Conservation (phyloP, 2,329 filamentous ascomycete species). For the Aschersonia sp. region DNA sequence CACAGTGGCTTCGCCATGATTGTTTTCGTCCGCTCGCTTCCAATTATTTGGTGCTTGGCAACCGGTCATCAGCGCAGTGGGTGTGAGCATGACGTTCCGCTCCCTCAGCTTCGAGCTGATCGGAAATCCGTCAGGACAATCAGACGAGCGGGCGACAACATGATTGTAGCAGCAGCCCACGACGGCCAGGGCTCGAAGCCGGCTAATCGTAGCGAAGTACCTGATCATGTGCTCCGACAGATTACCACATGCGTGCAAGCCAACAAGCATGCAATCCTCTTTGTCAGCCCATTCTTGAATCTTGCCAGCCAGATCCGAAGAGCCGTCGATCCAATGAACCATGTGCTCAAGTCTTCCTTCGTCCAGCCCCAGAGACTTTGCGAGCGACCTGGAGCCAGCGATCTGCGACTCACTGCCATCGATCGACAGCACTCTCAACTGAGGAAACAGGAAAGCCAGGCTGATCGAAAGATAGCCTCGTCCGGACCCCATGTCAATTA, state of each 20-base stretch:
- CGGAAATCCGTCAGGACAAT: conserved; percentile 20
- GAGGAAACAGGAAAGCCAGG: conserved; percentile 14
- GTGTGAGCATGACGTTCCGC: conserved; percentile 10
- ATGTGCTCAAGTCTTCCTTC: conserved; percentile 9
- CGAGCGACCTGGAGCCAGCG: conserved; percentile 11
- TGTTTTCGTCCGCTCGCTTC: conserved; percentile 8
- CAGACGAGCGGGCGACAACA: conserved; percentile 15
- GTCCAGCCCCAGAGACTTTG: conserved; percentile 9
- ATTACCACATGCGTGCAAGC: conserved; percentile 17
- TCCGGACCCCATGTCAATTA: conserved; percentile 14
- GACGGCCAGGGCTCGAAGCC: conserved; percentile 10
- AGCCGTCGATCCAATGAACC: conserved; percentile 15
- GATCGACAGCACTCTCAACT: conserved; percentile 13
- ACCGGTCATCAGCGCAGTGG: conserved; percentile 18
- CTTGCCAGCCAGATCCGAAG: conserved; percentile 6
- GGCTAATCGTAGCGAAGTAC: conserved; percentile 11
- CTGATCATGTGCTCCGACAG: conserved; percentile 18
- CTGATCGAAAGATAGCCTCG: conserved; percentile 16
- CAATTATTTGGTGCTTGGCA: conserved; percentile 20
- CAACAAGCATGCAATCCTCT: conserved; percentile 15
- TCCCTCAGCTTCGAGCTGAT: conserved; percentile 19
- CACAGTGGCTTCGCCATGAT: conserved; percentile 4
- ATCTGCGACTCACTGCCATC: conserved; percentile 16
- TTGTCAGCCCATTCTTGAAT: conserved; percentile 13
- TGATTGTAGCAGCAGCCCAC: conserved; percentile 21